phyloP scores from a whole-genome alignment of 192 early-diverging fungal genomes.

The Entomortierella beljakovae region DNA sequence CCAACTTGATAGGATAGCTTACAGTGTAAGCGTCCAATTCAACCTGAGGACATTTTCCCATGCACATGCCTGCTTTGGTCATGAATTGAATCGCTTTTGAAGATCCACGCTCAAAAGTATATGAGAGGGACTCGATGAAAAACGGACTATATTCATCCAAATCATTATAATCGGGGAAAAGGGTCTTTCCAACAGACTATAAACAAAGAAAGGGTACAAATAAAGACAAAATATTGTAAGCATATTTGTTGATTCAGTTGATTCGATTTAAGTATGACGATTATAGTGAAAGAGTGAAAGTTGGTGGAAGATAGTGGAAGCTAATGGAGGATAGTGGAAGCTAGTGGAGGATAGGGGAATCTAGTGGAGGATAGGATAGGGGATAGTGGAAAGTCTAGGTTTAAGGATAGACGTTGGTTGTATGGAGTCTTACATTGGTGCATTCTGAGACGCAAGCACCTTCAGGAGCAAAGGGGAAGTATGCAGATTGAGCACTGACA shows the following conservation, averaged over 20 bases:
- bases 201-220: neutral
- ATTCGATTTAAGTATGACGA: neutral
- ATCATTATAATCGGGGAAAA: constrained; percentile 5
- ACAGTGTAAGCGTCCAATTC: neutral
- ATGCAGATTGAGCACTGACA: constrained; percentile 29
- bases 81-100: constrained; percentile 17
- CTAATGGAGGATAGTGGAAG: neutral
- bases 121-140: constrained; percentile 25
- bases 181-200: constrained; percentile 30
- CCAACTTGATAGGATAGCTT: neutral
- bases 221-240: neutral
- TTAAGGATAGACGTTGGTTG: neutral
- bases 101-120: constrained; percentile 20
- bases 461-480: constrained; percentile 35
- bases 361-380: neutral
- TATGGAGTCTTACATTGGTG: constrained; percentile 20
- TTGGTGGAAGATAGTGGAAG: neutral
- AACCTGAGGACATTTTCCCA: constrained; percentile 2
- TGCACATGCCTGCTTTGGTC: constrained; percentile 18
- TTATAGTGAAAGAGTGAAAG: neutral
- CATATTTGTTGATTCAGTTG: neutral
- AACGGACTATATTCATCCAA: constrained; percentile 6
- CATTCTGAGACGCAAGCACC: constrained; percentile 27
- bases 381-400: neutral
- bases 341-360: neutral